Evolutionary conservation across 148 eudicot species (phyloP).

Genomic region (Persicaria tinctoria): DNA sequence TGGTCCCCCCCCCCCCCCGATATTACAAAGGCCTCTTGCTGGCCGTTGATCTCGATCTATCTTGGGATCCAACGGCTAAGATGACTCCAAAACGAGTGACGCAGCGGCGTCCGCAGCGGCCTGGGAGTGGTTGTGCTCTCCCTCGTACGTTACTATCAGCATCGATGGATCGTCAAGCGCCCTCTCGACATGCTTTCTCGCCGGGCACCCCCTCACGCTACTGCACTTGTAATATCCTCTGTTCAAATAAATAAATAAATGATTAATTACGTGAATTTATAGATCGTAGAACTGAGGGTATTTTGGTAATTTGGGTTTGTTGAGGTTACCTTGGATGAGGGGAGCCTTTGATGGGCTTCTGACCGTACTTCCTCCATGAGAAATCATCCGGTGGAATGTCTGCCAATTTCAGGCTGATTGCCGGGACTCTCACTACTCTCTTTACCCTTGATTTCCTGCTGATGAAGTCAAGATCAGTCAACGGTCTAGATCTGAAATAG

Average conservation of each 20-base stretch:
- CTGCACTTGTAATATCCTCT: constrained; percentile 98
- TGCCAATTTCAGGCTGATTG: constrained; percentile 73
- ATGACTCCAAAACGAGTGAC: constrained; percentile 62
- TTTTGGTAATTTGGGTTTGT: neutral
- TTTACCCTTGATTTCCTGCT: constrained; percentile 86
- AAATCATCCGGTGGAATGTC: constrained; percentile 95
- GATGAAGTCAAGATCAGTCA: constrained; percentile 11
- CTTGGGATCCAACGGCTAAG: constrained; percentile 18
- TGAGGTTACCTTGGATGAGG: constrained; percentile 74
- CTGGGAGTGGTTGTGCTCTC: constrained; percentile 77
- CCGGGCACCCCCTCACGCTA: constrained; percentile 86
- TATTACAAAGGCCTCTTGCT: neutral
- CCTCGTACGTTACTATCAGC: constrained; percentile 87
- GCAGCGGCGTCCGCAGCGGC: constrained; percentile 43
- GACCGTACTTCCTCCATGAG: constrained; percentile 97
- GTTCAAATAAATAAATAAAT: neutral
- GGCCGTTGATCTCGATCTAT: neutral
- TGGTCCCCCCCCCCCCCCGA: neutral
- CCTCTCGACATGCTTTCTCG: constrained; percentile 81
- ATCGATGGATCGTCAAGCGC: constrained; percentile 74
- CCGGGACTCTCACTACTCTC: constrained; percentile 71
- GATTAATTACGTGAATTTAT: neutral
- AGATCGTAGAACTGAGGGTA: neutral
- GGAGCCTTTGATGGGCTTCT: constrained; percentile 94
- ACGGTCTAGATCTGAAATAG: constrained; percentile 1